A percentile compares a stretch with the other conserved stretches of the same genome.
phyloP scores from a whole-genome alignment of 768 basidiomycete genomes.

The Pleurotus platypus region DNA sequence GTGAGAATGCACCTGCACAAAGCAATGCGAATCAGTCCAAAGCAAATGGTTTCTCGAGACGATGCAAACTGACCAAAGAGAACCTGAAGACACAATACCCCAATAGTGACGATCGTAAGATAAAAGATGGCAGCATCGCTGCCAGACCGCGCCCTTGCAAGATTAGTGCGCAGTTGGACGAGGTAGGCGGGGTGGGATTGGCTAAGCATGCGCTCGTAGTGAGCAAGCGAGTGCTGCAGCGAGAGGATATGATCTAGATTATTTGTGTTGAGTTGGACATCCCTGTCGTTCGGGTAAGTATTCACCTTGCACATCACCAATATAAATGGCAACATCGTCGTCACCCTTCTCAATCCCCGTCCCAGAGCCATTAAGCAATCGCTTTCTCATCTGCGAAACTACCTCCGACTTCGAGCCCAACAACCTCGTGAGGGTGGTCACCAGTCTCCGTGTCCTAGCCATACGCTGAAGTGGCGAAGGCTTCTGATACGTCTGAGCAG shows the following conservation, averaged over 20 bases:
- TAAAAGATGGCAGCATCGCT: conserved; percentile 65
- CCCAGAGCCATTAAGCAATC: conserved; percentile 46
- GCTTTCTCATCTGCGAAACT: conserved; percentile 72
- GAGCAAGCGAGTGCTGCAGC: conserved; percentile 76
- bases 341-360: conserved; percentile 40
- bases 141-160: conserved; percentile 54
- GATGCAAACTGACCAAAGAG: conserved; percentile 43
- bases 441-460: conserved; percentile 72
- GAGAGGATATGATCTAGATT: conserved; percentile 82
- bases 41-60: neutral
- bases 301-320: conserved; percentile 88
- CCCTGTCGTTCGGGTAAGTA: neutral
- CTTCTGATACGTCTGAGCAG: conserved; percentile 17
- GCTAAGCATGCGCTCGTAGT: conserved; percentile 86
- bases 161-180: conserved; percentile 65
- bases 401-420: conserved; percentile 83
- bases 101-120: conserved; percentile 65
- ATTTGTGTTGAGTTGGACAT: conserved; percentile 3
- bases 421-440: conserved; percentile 74
- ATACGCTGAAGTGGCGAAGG: conserved; percentile 66
- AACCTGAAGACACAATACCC: conserved; percentile 61
- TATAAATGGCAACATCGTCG: conserved; percentile 79
- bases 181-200: conserved; percentile 87
- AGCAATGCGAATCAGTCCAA: neutral
- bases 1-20: conserved; percentile 57